These are phyloP conservation scores for Postia placenta DNA, from an alignment of 768 basidiomycete genomes.

Conservation along the genomic window DNA sequence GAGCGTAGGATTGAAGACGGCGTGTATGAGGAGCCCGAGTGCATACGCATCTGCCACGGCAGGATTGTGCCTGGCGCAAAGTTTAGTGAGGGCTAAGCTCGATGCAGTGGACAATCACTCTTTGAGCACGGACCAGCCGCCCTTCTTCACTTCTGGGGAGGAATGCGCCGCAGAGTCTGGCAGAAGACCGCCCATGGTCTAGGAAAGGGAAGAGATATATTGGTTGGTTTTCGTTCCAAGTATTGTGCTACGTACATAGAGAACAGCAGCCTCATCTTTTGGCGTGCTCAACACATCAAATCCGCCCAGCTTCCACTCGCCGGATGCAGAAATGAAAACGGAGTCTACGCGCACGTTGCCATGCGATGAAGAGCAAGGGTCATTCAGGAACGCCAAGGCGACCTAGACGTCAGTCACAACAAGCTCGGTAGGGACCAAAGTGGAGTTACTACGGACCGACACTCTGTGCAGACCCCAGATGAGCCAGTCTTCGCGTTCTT, in stretches of 20 bases:
- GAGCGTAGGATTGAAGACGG: slow-evolving; percentile 82
- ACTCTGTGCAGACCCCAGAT: slow-evolving; percentile 92
- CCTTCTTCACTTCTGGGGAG: slow-evolving; percentile 84
- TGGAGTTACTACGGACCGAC: slow-evolving; percentile 49
- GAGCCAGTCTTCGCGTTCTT: slow-evolving; percentile 80
- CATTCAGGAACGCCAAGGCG: slow-evolving; percentile 87
- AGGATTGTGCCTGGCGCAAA: slow-evolving; percentile 35
- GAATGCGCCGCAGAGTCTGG: slow-evolving; percentile 58
- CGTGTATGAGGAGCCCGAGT: slow-evolving; percentile 79
- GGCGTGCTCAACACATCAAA: slow-evolving; percentile 86
- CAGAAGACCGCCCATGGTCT: slow-evolving; percentile 64
- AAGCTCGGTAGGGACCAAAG: slow-evolving; percentile 2
- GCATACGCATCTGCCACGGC: slow-evolving; percentile 82
- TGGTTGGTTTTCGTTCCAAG: slow-evolving; percentile 6
- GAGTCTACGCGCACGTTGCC: slow-evolving; percentile 71
- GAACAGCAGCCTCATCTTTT: slow-evolving; percentile 68
- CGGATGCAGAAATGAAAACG: slow-evolving; percentile 86
- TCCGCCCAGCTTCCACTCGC: slow-evolving; percentile 96
- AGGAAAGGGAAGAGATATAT: slow-evolving; percentile 18
- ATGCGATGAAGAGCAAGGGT: slow-evolving; percentile 75
- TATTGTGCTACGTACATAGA: slow-evolving; percentile 60
- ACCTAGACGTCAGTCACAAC: slow-evolving; percentile 41
- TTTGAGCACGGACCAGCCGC: slow-evolving; percentile 78
- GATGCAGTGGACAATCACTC: slow-evolving; percentile 42
- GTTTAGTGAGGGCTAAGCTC: not conserved